Evolutionary conservation across 2,329 filamentous ascomycete species (phyloP).

Genomic region (Microcyclospora tardicrescens): DNA sequence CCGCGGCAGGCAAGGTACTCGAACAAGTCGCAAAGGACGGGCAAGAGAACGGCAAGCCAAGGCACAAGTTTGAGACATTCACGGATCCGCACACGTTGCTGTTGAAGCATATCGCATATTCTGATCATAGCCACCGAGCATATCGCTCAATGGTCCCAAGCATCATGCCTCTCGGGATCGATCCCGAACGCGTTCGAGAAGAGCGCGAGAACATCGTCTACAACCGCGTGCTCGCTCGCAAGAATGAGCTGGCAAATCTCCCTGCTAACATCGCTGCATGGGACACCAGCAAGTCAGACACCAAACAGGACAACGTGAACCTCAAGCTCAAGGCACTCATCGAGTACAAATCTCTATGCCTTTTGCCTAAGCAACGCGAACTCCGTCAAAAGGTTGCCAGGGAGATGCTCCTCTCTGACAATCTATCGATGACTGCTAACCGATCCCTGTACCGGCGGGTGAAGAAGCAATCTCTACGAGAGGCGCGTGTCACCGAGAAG

Average conservation of each 20-base stretch:
- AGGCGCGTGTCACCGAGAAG: conserved; percentile 95
- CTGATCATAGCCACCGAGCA: conserved; percentile 62
- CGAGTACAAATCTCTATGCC: conserved; percentile 79
- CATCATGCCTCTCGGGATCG: conserved; percentile 76
- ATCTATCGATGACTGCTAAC: conserved; percentile 93
- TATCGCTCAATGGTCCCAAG: conserved; percentile 73
- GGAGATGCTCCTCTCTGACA: conserved; percentile 91
- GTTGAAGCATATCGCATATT: conserved; percentile 55
- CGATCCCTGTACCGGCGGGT: conserved; percentile 78
- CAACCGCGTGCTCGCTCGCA: conserved; percentile 77
- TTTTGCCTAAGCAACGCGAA: conserved; percentile 79
- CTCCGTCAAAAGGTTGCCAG: conserved; percentile 77
- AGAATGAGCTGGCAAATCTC: conserved; percentile 68
- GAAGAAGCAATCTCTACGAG: conserved; percentile 93
- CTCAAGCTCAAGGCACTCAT: conserved; percentile 84
- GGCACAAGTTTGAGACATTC: conserved; percentile 55
- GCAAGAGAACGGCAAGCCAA: conserved; percentile 18
- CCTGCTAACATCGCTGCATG: conserved; percentile 78
- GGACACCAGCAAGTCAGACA: conserved; percentile 60
- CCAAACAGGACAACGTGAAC: conserved; percentile 59
- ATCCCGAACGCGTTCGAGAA: conserved; percentile 72
- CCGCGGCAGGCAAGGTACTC: conserved; percentile 37
- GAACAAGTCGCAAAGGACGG: conserved; percentile 34
- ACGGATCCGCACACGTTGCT: conserved; percentile 56
- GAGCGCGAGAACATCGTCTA: conserved; percentile 81